phyloP scores from a whole-genome alignment of 108 stramenopile genomes.

The Halocafeteria seosinensis region DNA sequence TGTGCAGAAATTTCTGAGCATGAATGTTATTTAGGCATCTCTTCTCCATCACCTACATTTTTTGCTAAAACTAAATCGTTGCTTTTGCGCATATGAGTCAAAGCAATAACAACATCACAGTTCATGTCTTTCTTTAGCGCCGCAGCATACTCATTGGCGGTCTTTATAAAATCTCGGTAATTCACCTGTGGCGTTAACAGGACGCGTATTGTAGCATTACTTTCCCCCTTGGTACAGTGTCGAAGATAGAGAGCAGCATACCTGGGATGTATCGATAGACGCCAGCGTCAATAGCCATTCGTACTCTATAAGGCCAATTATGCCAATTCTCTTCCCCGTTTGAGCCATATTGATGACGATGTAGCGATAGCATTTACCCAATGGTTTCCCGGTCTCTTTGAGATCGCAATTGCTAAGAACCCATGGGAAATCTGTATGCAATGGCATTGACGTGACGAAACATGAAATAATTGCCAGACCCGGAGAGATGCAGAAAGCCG shows the following conservation, averaged over 20 bases:
- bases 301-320: constrained; percentile 12
- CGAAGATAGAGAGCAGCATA: too few relatives aligned
- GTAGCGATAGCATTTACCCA: neutral
- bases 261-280: constrained; percentile 5
- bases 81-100: constrained; percentile 40
- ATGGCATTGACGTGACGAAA: neutral
- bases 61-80: constrained; percentile 26
- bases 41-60: constrained; percentile 32
- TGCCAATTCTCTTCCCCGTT: constrained; percentile 11
- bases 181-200: too few relatives aligned
- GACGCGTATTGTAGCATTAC: too few relatives aligned
- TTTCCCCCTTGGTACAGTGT: too few relatives aligned
- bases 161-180: constrained; percentile 1
- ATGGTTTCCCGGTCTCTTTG: neutral
- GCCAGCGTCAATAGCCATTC: constrained; percentile 13
- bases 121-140: neutral
- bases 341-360: neutral
- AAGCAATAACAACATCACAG: constrained; percentile 5
- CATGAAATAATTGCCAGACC: neutral
- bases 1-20: too few relatives aligned
- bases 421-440: constrained; percentile 20
- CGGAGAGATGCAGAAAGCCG: neutral
- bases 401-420: constrained; percentile 2
- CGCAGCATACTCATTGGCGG: neutral
- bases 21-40: too few relatives aligned